Evolutionary conservation across 352 stramenopile species (phyloP).

Genomic region (Globisporangium apiculatum): DNA sequence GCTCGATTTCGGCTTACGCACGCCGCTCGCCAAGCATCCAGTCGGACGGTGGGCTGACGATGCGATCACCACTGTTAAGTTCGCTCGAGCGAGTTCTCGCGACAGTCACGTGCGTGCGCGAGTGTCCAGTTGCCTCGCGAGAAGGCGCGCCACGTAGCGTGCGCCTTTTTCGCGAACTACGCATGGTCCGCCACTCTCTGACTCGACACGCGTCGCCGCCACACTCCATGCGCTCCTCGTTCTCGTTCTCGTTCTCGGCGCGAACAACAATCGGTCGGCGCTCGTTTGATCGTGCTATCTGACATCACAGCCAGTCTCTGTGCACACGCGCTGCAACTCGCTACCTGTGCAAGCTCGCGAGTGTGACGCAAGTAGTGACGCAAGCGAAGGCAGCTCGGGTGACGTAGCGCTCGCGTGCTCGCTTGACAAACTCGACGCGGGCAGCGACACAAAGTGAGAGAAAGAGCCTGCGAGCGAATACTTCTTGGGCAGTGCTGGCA

Average conservation of each 20-base stretch:
- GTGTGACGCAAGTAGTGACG: background rate
- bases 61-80: too few relatives aligned
- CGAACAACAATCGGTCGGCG: background rate
- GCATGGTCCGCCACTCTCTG: background rate
- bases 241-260: background rate
- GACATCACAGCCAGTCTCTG: background rate
- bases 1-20: background rate
- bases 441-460: background rate
- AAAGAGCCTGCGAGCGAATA: background rate
- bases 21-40: too few relatives aligned
- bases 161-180: conserved; percentile 1
- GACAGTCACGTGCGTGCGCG: background rate
- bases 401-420: too few relatives aligned
- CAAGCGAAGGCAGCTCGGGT: background rate
- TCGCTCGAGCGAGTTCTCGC: background rate
- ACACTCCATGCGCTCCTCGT: background rate
- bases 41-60: too few relatives aligned
- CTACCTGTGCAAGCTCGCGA: background rate
- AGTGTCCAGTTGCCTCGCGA: conserved; percentile 1
- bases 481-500: background rate
- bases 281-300: background rate
- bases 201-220: background rate
- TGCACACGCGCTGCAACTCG: background rate
- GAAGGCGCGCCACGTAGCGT: background rate
- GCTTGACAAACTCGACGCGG: too few relatives aligned